Evolutionary conservation across 257 asterid species (phyloP), one percentile per base, ranked within the genome.

Genomic region (Nicotiana otophora): DNA sequence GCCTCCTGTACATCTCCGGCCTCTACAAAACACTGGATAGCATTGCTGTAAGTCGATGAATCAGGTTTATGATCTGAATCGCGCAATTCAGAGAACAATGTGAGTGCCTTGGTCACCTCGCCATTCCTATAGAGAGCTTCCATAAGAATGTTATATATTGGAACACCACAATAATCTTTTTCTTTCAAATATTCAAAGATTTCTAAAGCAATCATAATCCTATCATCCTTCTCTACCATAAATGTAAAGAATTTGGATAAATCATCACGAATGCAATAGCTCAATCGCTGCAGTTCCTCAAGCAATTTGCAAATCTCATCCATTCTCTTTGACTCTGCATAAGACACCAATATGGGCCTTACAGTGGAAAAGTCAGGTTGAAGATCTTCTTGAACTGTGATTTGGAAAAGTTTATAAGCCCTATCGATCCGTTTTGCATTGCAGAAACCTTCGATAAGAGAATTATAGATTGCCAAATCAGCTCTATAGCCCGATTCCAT

Each of bases 401-500:
- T 85, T 9, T 83, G 92, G 84, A 96, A 91, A 82, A 96, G 98
- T 85, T 90, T 96, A 85, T 90, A 92, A 33, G 98, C 99, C 85
- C 92, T 86, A 74, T 93, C 97, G 15, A 90, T 95, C 48, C 82
- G 87, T 54, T 89, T 84, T 77, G 75, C 92, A 81, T 84, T 84
- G 84, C 99, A 96, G 68, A 96, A 85, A 68, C 99, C 99, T 87
- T 87, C 82, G 55, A 96, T 93, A 42, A 96, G 93, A 84, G 94
- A 92, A 87, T 88, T 92, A 78, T 92, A 94, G 81, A 94, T 94
- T 62, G 90, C 85, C 90, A 94, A 86, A 88, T 96, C 98, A 54
- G 97, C 97, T 82, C 99, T 88, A 84, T 94, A 96, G 78, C 99
- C 99, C 0, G 98, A 93, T 46, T 90, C 93, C 84, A 93, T 87